phyloP scores from a whole-genome alignment of 805 yeast genomes.

The Myxozyma geophila region DNA sequence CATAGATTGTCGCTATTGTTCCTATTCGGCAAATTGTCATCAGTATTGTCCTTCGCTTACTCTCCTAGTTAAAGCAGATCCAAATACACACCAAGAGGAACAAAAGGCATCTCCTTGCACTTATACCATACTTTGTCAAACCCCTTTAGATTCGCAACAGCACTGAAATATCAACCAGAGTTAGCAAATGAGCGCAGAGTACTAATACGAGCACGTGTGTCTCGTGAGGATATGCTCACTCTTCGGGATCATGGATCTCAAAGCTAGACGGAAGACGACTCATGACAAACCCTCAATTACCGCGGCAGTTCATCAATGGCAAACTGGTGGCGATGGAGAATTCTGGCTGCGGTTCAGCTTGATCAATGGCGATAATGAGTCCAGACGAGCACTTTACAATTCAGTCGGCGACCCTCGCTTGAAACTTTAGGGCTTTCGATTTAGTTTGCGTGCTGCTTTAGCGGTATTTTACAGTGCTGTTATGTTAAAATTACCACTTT shows the following conservation, averaged over 20 bases:
- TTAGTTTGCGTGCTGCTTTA: background rate
- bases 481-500: no score
- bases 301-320: background rate
- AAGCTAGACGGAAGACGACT: constrained; percentile 27
- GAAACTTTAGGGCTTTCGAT: no score
- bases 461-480: no score
- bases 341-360: no score
- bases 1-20: constrained; percentile 21
- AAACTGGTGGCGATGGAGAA: background rate
- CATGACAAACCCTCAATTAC: background rate
- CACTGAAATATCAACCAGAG: constrained; percentile 6
- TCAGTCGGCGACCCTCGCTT: no score
- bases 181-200: no score
- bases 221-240: constrained; percentile 15
- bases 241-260: constrained; percentile 32
- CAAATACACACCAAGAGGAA: constrained; percentile 62
- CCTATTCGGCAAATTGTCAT: background rate
- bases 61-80: background rate
- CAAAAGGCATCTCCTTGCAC: constrained; percentile 79
- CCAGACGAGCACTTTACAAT: no score
- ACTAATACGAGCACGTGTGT: background rate
- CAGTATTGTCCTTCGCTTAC: background rate
- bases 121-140: constrained; percentile 60
- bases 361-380: no score
- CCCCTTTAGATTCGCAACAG: constrained; percentile 27